A percentile compares a stretch with the other conserved stretches of the same genome.
Evolutionary conservation across 805 yeast genomes (phyloP).

Genomic region (Saturnispora silvae): DNA sequence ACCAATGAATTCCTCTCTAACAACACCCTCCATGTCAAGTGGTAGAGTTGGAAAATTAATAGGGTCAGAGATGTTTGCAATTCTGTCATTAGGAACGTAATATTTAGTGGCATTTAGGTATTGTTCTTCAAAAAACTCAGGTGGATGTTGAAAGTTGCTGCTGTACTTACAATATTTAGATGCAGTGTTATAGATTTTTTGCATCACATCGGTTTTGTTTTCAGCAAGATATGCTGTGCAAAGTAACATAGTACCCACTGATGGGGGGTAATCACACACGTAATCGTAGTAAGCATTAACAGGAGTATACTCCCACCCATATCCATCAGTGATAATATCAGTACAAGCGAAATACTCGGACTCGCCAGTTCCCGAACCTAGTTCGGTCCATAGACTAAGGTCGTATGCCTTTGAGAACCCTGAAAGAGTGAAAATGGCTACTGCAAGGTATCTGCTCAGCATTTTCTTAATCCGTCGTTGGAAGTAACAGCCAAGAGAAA

Average conservation of each 20-base stretch:
- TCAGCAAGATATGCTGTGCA: constrained; percentile 8
- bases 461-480: too few species aligned
- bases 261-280: constrained; percentile 15
- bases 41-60: constrained; percentile 12
- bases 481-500: too few species aligned
- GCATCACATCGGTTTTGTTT: constrained; percentile 1
- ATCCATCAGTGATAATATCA: constrained; percentile 18
- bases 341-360: constrained; percentile 27
- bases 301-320: constrained; percentile 12
- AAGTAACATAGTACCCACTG: constrained; percentile 11
- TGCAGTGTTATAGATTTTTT: constrained; percentile 1
- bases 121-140: constrained; percentile 7
- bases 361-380: constrained; percentile 42
- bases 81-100: constrained; percentile 8
- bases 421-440: too few species aligned
- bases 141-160: constrained; percentile 4
- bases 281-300: constrained; percentile 6
- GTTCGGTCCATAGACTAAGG: neutral
- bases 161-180: constrained; percentile 14
- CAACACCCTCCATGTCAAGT: neutral
- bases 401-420: too few species aligned
- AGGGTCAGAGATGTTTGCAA: constrained; percentile 8
- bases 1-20: too few species aligned
- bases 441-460: too few species aligned
- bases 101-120: constrained; percentile 2